phyloP scores from a whole-genome alignment of 1,139 yeast genomes.

The Kodamaea fungicola region DNA sequence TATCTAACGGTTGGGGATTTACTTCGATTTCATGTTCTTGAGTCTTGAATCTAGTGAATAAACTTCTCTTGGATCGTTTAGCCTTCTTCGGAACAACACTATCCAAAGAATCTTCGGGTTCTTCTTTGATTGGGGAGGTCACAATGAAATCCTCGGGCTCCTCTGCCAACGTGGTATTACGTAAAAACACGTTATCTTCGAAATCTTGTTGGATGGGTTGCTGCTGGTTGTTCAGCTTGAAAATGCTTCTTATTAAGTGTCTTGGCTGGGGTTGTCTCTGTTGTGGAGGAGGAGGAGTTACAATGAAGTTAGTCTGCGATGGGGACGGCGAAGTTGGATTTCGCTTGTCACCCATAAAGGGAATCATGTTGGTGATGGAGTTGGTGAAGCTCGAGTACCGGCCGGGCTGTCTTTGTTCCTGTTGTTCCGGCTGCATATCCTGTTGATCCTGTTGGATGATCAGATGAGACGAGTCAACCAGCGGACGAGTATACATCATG shows the following conservation, averaged over 20 bases:
- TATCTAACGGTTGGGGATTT: constrained; percentile 5
- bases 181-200: constrained; percentile 5
- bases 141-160: constrained; percentile 3
- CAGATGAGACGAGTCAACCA: constrained; percentile 22
- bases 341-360: constrained; percentile 40
- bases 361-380: constrained; percentile 41
- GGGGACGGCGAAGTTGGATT: constrained; percentile 1
- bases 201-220: constrained; percentile 1
- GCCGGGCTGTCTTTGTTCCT: constrained; percentile 13
- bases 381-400: constrained; percentile 36
- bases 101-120: constrained; percentile 2
- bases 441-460: constrained; percentile 2
- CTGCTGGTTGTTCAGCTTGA: constrained; percentile 25
- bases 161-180: background rate
- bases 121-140: constrained; percentile 1
- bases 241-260: constrained; percentile 41
- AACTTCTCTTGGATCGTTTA: constrained; percentile 33
- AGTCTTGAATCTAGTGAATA: constrained; percentile 42
- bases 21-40: constrained; percentile 11
- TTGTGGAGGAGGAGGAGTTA: constrained; percentile 17
- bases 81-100: constrained; percentile 25
- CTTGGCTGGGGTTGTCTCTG: constrained; percentile 22
- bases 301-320: constrained; percentile 23
- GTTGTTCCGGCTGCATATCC: constrained; percentile 15
- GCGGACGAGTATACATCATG: constrained; percentile 22